Conservation (phyloP, 352 stramenopile genomes). For the Blastocystis sp. region DNA sequence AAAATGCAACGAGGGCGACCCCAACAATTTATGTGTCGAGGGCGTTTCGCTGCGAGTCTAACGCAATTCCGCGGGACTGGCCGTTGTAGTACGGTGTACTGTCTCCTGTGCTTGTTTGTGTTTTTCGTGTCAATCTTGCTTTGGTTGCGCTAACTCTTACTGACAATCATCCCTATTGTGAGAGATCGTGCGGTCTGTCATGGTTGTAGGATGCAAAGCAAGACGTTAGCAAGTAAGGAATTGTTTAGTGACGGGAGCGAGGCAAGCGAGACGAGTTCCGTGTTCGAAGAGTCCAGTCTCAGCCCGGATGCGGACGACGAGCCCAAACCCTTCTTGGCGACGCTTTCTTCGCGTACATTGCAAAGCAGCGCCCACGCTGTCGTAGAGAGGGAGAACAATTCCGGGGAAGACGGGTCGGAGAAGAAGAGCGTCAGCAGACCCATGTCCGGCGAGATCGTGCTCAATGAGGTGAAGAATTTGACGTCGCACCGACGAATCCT, state of each 20-base stretch:
- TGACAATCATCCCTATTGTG: not conserved
- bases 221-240: not conserved
- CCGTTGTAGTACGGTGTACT: no score
- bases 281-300: not conserved
- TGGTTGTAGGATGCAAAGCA: not conserved
- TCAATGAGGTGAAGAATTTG: constrained; percentile 35
- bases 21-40: no score
- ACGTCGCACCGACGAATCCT: constrained; percentile 46
- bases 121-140: not conserved
- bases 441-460: constrained; percentile 4
- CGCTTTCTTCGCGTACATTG: not conserved
- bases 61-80: no score
- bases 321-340: constrained; percentile 18
- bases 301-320: not conserved
- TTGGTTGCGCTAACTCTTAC: not conserved
- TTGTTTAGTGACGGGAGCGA: not conserved
- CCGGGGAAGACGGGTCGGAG: not conserved
- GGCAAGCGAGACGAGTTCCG: not conserved
- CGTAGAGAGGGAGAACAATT: not conserved
- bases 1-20: no score
- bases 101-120: not conserved
- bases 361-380: not conserved
- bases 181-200: not conserved
- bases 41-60: no score
- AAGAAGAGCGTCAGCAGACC: not conserved